A percentile compares a stretch with the other conserved stretches of the same genome.
phyloP scores from a whole-genome alignment of 2,329 filamentous ascomycete species.

The Alternaria dauci region DNA sequence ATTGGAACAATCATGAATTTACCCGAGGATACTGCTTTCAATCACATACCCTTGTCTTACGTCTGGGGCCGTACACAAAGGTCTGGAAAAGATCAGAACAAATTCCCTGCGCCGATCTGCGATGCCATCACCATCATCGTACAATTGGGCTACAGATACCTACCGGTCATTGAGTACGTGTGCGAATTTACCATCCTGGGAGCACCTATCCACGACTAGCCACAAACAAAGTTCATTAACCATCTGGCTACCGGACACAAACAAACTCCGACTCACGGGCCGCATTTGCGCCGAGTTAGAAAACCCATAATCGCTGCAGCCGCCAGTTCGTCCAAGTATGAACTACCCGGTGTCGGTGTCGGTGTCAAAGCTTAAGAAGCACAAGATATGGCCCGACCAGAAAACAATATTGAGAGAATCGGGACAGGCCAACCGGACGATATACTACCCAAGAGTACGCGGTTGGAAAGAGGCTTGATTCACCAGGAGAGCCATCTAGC shows the following conservation, averaged over 20 bases:
- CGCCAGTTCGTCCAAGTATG: fast-evolving
- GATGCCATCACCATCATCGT: background rate
- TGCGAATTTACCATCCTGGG: fast-evolving
- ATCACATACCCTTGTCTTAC: background rate
- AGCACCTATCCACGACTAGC: fast-evolving
- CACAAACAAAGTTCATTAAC: background rate
- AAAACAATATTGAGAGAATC: background rate
- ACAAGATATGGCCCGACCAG: fast-evolving
- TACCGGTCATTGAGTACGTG: background rate
- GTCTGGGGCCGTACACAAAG: background rate
- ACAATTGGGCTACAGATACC: background rate
- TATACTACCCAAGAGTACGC: background rate
- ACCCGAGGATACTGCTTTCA: background rate
- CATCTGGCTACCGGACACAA: background rate
- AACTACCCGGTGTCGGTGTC: background rate
- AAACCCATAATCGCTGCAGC: background rate
- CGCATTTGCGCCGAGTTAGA: background rate
- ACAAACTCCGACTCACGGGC: background rate
- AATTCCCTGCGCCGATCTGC: background rate
- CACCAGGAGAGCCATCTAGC: background rate
- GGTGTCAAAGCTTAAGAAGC: fast-evolving
- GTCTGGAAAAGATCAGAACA: fast-evolving
- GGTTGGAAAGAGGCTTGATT: background rate
- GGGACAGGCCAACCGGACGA: too few species aligned
- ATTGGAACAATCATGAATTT: background rate